Evolutionary conservation across 75 land plant species (phyloP).

Genomic region (Azolla pinnata): DNA sequence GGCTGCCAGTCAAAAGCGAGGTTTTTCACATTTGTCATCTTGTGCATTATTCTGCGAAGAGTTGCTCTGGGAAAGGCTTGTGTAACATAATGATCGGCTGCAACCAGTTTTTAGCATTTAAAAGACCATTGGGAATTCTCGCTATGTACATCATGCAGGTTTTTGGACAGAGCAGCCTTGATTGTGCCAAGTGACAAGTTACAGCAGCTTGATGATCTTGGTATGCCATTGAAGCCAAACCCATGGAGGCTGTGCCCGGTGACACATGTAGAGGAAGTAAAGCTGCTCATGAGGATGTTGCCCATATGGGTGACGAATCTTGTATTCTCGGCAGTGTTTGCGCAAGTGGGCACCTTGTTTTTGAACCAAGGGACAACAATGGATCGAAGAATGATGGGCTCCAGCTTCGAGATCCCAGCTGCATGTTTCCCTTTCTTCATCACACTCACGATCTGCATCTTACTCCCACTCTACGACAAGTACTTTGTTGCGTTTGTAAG

Average conservation of each 20-base stretch:
- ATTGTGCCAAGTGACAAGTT: constrained; percentile 11
- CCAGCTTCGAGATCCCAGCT: constrained; percentile 46
- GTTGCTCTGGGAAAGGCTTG: too few species aligned
- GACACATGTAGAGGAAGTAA: constrained; percentile 70
- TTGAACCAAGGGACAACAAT: constrained; percentile 59
- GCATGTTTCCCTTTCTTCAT: constrained; percentile 51
- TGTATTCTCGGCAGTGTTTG: constrained; percentile 53
- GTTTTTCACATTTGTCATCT: too few species aligned
- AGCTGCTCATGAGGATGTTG: constrained; percentile 45
- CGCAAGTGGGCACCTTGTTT: constrained; percentile 66
- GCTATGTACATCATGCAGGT: constrained; percentile 15
- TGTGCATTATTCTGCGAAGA: too few species aligned
- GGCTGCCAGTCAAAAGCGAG: too few species aligned
- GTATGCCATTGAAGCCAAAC: constrained; percentile 11
- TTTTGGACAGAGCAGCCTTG: constrained; percentile 18
- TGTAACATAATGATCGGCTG: too few species aligned
- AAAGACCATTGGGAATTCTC: too few species aligned
- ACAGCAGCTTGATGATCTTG: too few species aligned
- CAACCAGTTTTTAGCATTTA: too few species aligned
- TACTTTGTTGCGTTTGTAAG: constrained; percentile 33
- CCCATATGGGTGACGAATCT: constrained; percentile 61
- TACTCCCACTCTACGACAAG: constrained; percentile 46
- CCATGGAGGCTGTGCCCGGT: constrained; percentile 63
- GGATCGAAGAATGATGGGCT: constrained; percentile 42
- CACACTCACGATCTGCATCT: constrained; percentile 29